Base-by-base conservation (phyloP, 129 eudicot species). In the Lonicera japonica region DNA sequence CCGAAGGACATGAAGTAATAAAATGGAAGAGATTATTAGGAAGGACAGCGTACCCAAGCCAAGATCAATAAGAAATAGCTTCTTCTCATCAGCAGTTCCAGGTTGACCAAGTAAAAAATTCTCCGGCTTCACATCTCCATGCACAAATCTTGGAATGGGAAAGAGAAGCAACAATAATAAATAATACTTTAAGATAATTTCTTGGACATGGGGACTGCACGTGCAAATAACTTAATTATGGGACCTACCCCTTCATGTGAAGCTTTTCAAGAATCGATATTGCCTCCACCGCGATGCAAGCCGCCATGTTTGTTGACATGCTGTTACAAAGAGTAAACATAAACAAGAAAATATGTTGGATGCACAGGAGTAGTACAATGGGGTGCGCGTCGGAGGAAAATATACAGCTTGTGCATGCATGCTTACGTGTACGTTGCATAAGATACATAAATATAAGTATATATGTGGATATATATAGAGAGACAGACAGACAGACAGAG, bases 41-140 rank as follows among this genome's bases (percentile, higher is more conserved):
- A 69, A 54, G 18, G 21, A 55, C 34, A 52, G 22, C 81, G 67
- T 83, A 88, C 99, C 99, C 70, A 94, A 76, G 68, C 99, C 99
- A 71, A 94, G 99, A 83, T 94, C 99, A 74, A 94, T 75, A 38
- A 94, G 95, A 77, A 82, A 94, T 55, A 94, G 84, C 80, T 88
- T 94, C 81, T 94, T 94, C 75, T 94, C 99, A 76, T 94, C 99
- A 25, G 78, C 73, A 57, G 82, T 68, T 73, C 89, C 95, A 64
- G 99, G 95, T 77, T 73, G 96, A 77, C 99, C 99, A 63, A 94
- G 99, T 65, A 94, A 73, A 73, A 94, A 94, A 21, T 94, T 94
- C 73, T 94, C 99, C n/a, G 99, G 99, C 76, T 94, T 94, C 75
- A 94, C 99, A 64, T 94, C 99, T 64, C 99, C 99, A 73, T 94